Evolutionary conservation across 1,284 basidiomycete genomes (phyloP), one percentile per base, ranked within the genome.

Genomic region (Fistulina hepatica): DNA sequence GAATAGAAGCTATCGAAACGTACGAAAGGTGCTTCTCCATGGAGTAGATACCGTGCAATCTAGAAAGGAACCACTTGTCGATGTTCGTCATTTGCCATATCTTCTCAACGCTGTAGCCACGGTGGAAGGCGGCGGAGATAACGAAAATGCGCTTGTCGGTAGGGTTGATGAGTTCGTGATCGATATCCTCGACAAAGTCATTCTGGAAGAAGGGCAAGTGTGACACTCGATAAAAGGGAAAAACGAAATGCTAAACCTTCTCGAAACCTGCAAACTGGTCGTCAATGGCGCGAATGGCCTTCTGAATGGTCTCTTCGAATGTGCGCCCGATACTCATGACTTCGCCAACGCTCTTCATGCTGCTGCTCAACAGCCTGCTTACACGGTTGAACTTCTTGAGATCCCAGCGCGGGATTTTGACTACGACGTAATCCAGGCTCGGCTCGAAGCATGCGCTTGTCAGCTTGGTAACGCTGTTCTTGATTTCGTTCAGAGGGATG

Each of bases 371-470:
- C 33, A 86, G 68, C 41, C 78, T 76, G 56, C 85, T 91, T 49
- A 97, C 92, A 31, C 92, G 77, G 52, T 59, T 88, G 65, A 98
- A 98, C 73, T 98, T 98, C 61, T 94, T 94, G 55, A 97, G 66
- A 63, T 98, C 94, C 94, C 94, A 98, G 46, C 93, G 82, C 37
- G 94, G 94, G 54, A 98, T 97, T 70, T 98, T 98, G 56, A 95
- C 91, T 34, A 97, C 92, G 46, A 88, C 80, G 58, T 98, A 97
- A 61, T 98, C 94, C 65, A 98, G 73, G 52, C 83, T 89, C 10
- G 93, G 94, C 65, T 98, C 95, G 60, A 98, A 98, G 68, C 95
- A 98, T 7, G 94, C 94, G 23, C 80, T 84, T 4, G 94, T 98
- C 46, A 91, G 81, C 59, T 92, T 93, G 39, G 95, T 97, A 44